Conservation (phyloP, 768 basidiomycete species). For the Peribolospora baueri region DNA sequence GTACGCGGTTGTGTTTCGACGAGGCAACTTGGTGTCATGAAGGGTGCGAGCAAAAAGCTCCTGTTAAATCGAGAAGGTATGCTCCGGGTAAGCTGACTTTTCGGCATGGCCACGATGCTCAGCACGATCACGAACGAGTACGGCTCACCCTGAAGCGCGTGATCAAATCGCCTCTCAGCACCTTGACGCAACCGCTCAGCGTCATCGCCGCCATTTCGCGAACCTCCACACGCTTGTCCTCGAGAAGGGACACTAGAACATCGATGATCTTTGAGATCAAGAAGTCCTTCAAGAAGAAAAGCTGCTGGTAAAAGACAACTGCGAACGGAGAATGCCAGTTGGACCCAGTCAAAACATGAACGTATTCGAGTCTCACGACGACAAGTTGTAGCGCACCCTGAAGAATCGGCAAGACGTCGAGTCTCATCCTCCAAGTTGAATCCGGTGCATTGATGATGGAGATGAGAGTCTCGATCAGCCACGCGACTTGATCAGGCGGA, state of each 20-base stretch:
- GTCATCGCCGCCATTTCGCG: slow-evolving; percentile 15
- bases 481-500: slow-evolving; percentile 40
- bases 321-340: neutral
- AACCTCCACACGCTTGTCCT: slow-evolving; percentile 22
- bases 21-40: slow-evolving; percentile 40
- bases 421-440: slow-evolving; percentile 60
- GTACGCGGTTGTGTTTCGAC: slow-evolving; percentile 38
- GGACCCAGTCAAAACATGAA: neutral
- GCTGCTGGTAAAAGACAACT: slow-evolving; percentile 40
- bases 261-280: slow-evolving; percentile 59
- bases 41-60: slow-evolving; percentile 57
- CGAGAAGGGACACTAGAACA: slow-evolving; percentile 54
- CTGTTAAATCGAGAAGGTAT: slow-evolving; percentile 18
- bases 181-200: slow-evolving; percentile 23
- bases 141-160: slow-evolving; percentile 18
- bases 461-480: slow-evolving; percentile 47
- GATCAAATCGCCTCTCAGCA: slow-evolving; percentile 23
- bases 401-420: slow-evolving; percentile 63
- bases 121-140: neutral
- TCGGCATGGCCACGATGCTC: neutral
- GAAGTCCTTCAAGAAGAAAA: slow-evolving; percentile 50
- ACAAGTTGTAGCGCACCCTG: slow-evolving; percentile 6
- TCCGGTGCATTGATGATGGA: slow-evolving; percentile 43
- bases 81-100: neutral
- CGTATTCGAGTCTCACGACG: neutral